Evolutionary conservation across 164 flowering plant species (phyloP).

Genomic region (Litsea cubeba): DNA sequence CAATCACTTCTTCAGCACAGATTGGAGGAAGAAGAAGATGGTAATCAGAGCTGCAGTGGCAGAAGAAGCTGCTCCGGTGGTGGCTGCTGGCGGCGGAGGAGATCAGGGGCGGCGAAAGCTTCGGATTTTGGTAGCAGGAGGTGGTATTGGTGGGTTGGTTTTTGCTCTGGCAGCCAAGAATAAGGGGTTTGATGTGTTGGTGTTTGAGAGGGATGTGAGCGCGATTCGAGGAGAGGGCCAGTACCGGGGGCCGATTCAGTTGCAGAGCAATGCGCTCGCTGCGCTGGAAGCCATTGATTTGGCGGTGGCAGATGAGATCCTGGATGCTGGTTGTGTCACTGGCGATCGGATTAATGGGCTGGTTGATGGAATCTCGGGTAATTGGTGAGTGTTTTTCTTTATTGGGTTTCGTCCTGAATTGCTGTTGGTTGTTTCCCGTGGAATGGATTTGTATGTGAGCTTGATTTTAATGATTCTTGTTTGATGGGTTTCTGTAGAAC

Average conservation of each 20-base stretch:
- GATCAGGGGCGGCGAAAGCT: constrained; percentile 21
- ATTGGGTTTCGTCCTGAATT: background rate
- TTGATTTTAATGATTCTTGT: background rate
- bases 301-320: constrained; percentile 86
- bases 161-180: constrained; percentile 82
- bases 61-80: background rate
- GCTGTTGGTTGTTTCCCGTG: background rate
- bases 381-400: constrained; percentile 43
- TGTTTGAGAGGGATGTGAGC: constrained; percentile 91
- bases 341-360: constrained; percentile 93
- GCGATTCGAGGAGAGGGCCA: constrained; percentile 96
- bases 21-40: constrained; percentile 12
- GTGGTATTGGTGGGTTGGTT: constrained; percentile 95
- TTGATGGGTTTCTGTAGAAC: no score
- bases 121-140: constrained; percentile 81
- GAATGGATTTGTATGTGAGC: background rate
- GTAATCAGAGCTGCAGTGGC: constrained; percentile 20
- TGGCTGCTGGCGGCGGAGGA: background rate
- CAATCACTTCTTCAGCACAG: constrained; percentile 20
- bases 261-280: constrained; percentile 94
- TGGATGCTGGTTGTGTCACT: constrained; percentile 83
- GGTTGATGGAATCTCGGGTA: constrained; percentile 92
- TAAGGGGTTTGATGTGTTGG: constrained; percentile 87
- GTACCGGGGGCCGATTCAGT: constrained; percentile 96
- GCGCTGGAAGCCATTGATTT: constrained; percentile 94